Evolutionary conservation across 441 rosid genomes (phyloP).

Genomic region (Gossypium lobatum): DNA sequence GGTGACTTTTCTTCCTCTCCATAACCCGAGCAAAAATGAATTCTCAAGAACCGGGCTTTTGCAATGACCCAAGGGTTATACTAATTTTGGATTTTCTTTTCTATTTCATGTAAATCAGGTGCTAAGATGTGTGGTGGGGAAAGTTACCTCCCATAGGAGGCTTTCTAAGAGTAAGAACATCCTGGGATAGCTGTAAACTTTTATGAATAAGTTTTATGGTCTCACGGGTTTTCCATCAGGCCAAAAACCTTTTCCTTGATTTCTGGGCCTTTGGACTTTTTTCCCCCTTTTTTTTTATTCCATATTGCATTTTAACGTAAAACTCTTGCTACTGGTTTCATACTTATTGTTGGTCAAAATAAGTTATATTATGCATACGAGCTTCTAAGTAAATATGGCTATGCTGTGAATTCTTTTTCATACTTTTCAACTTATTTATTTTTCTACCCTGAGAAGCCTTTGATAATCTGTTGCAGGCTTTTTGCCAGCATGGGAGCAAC

Average conservation of each 20-base stretch:
- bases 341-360: not conserved
- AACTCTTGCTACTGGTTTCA: not conserved
- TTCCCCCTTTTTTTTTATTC: not conserved
- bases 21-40: not conserved
- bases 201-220: not conserved
- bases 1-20: not conserved
- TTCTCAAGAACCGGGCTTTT: slow-evolving; percentile 1
- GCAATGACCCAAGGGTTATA: slow-evolving; percentile 4
- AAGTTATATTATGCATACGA: not conserved
- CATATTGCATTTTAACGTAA: not conserved
- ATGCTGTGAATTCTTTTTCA: not conserved
- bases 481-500: slow-evolving; percentile 82
- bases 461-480: slow-evolving; percentile 46
- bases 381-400: not conserved
- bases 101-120: slow-evolving; percentile 7
- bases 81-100: slow-evolving; percentile 1
- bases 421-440: not conserved
- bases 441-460: not conserved
- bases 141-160: not conserved
- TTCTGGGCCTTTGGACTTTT: not conserved
- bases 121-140: slow-evolving; percentile 1
- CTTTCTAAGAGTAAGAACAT: slow-evolving; percentile 3
- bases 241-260: not conserved
- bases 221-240: not conserved
- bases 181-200: slow-evolving; percentile 2